Evolutionary conservation across 1,284 basidiomycete species (phyloP).

Genomic region (Vanrija pseudolonga): DNA sequence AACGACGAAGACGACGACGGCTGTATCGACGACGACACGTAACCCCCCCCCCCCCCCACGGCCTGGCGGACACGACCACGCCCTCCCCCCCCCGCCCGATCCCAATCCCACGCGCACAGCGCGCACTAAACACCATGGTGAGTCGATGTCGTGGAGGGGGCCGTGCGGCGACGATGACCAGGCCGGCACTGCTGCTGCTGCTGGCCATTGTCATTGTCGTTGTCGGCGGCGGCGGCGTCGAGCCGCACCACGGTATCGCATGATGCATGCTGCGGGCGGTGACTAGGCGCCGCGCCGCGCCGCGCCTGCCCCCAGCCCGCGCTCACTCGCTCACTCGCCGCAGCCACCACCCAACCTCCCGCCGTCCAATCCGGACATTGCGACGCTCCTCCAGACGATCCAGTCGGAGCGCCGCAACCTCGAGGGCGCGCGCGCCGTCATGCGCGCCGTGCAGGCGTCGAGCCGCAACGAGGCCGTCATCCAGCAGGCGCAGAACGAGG

Average conservation of each 20-base stretch:
- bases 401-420: conserved; percentile 47
- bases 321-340: neutral
- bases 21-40: no score
- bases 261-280: no score
- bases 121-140: neutral
- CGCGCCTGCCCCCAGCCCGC: neutral
- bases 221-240: no score
- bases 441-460: conserved; percentile 47
- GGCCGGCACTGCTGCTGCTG: no score
- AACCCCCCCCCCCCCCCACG: no score
- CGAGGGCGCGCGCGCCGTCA: conserved; percentile 49
- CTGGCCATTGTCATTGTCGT: no score
- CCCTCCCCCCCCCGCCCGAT: no score
- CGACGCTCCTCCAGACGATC: conserved; percentile 43
- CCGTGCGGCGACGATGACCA: neutral
- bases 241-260: no score
- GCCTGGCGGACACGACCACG: no score
- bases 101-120: neutral
- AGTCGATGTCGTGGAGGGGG: neutral
- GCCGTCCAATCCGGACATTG: conserved; percentile 29
- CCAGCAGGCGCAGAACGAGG: conserved; percentile 49
- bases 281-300: no score
- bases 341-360: conserved; percentile 22
- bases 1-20: no score
- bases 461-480: conserved; percentile 49